Evolutionary conservation across 2,329 filamentous ascomycete genomes (phyloP).

Genomic region (Elsinoe arachidis): DNA sequence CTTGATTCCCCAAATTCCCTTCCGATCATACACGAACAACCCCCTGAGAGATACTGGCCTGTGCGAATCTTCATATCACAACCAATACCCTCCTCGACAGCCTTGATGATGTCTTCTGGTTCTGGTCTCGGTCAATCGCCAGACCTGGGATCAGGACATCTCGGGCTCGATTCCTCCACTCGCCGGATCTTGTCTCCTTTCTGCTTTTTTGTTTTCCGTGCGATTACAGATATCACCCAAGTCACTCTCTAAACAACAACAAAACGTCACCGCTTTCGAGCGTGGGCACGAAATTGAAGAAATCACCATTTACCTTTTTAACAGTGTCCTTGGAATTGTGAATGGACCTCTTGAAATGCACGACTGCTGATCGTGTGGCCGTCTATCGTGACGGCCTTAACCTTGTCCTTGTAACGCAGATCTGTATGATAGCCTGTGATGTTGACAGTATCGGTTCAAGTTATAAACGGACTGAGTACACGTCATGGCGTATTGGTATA

Average conservation of each 20-base stretch:
- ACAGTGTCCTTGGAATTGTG: neutral
- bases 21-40: neutral
- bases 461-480: no score
- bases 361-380: neutral
- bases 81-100: neutral
- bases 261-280: conserved; percentile 11
- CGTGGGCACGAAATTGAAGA: conserved; percentile 12
- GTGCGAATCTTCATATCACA: neutral
- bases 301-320: neutral
- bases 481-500: no score
- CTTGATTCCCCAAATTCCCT: conserved; percentile 14
- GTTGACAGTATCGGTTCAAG: no score
- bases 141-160: neutral
- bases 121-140: neutral
- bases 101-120: neutral
- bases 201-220: conserved; percentile 5
- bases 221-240: conserved; percentile 14
- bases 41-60: neutral
- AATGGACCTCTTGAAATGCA: neutral
- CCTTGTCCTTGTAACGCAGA: no score
- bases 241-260: conserved; percentile 13
- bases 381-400: no score
- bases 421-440: no score
- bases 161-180: neutral
- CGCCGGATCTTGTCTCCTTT: conserved; percentile 4